Base-by-base conservation (phyloP, 495 filamentous ascomycete species). In the Talaromyces adpressus region DNA sequence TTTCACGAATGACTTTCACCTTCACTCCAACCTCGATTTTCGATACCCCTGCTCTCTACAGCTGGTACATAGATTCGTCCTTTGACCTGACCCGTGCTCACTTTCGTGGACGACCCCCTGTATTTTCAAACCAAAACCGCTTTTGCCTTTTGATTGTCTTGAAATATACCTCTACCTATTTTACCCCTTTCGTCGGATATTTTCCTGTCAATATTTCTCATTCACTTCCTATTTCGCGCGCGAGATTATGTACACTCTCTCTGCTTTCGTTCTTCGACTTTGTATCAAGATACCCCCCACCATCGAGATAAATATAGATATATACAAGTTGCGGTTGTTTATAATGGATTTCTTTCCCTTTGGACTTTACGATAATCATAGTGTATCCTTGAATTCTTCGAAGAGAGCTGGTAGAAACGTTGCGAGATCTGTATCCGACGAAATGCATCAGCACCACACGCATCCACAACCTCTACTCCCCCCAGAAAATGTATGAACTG, bases 211-310 rank as follows among this genome's bases (percentile, higher is more conserved):
- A 20, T 22, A 20, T 25, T 52, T 18, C 45, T 51, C 45, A 36
- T 36, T 36, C 29, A 1, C 32, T 11, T 6, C 3, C 36, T 41
- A 4, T 49, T 20, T 49, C 7, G 5, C 18, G 45, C 18, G n/a
- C 41, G 16, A 32, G n/a, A n/a, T 49, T 20, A 49, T 58, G 56
- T 58, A 58, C 56, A 58, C 22, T 58, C 6, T 27, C 52, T 49
- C 45, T 49, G n/a, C 45, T 36, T 58, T 58, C 30, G 14, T 36
- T 58, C 27, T 32, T 36, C 29, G 27, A 36, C 30, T 20, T 36
- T 58, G 56, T 58, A 58, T 58, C 23, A 36, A 58, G 56, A 58
- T 58, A 58, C 56, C 56, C 56, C 56, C 52, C 18, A 9, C 14
- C 20, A 20, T 56, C 52, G 27, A 58, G 56, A 58, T 58, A 58